Conservation (phyloP, 208 protist species). For the Trypanosoma avium region DNA sequence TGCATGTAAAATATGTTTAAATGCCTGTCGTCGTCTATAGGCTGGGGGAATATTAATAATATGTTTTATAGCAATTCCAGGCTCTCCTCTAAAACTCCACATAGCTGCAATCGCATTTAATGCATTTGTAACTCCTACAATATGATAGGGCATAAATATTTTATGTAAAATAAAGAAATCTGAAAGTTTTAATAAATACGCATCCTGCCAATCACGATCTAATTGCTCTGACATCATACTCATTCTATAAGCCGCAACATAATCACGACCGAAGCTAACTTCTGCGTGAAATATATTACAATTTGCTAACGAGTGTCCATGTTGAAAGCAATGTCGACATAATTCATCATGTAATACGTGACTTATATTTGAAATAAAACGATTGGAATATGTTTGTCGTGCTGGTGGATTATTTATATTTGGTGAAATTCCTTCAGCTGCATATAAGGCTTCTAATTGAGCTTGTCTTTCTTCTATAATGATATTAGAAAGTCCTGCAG, state of each 20-base stretch:
- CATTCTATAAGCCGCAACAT: constrained; percentile 86
- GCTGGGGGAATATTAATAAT: constrained; percentile 68
- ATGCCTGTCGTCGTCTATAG: constrained; percentile 75
- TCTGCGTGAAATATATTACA: constrained; percentile 81
- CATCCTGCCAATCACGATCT: constrained; percentile 69
- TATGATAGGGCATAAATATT: constrained; percentile 83
- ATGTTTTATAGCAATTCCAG: constrained; percentile 70
- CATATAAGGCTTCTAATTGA: constrained; percentile 54
- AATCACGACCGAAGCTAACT: constrained; percentile 85
- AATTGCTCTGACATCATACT: constrained; percentile 88
- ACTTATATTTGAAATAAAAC: constrained; percentile 50
- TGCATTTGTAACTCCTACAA: constrained; percentile 75
- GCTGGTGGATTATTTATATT: constrained; percentile 41
- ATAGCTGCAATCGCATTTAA: constrained; percentile 85
- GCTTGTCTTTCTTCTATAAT: constrained; percentile 36
- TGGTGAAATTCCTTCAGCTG: constrained; percentile 56
- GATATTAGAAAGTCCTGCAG: constrained; percentile 52
- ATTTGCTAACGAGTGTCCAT: constrained; percentile 62
- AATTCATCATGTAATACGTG: constrained; percentile 68
- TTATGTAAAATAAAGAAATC: constrained; percentile 63
- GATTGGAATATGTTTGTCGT: constrained; percentile 51
- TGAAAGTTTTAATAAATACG: constrained; percentile 69
- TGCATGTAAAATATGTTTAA: constrained; percentile 74
- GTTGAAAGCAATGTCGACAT: constrained; percentile 80
- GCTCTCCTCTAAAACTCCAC: constrained; percentile 81